Conservation (phyloP, 768 basidiomycete genomes). For the Nidularia sp. region DNA sequence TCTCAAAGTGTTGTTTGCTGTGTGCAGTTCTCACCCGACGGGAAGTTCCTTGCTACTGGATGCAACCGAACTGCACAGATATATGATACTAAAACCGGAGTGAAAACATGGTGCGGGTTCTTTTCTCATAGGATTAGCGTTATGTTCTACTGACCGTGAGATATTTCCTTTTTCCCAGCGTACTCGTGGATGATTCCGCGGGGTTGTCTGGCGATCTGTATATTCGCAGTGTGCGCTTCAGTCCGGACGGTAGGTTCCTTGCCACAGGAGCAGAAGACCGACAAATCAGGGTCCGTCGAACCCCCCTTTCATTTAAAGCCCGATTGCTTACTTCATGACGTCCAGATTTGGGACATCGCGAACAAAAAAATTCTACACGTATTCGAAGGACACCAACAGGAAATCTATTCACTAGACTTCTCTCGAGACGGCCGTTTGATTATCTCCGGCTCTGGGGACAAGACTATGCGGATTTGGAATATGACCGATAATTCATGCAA, state of each 20-base stretch:
- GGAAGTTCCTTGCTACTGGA: conserved; percentile 86
- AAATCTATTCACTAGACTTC: conserved; percentile 93
- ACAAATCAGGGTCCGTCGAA: conserved; percentile 70
- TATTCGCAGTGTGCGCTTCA: conserved; percentile 91
- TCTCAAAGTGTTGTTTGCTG: conserved; percentile 64
- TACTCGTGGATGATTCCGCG: conserved; percentile 73
- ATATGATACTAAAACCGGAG: conserved; percentile 87
- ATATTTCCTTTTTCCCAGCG: conserved; percentile 32
- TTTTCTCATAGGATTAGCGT: conserved; percentile 2
- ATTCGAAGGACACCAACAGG: conserved; percentile 83
- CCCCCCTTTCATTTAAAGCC: conserved; percentile 29
- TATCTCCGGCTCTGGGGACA: conserved; percentile 84
- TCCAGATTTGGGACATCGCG: conserved; percentile 85
- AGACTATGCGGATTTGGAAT: conserved; percentile 46
- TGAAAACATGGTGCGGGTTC: conserved; percentile 70
- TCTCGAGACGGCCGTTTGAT: conserved; percentile 74
- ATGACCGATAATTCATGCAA: conserved; percentile 32
- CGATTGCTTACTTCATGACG: background rate
- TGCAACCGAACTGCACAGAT: conserved; percentile 95
- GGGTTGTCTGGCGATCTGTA: conserved; percentile 80
- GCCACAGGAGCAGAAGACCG: conserved; percentile 97
- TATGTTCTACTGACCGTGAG: background rate
- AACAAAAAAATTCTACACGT: conserved; percentile 66
- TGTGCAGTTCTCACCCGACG: conserved; percentile 92
- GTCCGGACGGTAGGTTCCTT: conserved; percentile 87